phyloP scores from a whole-genome alignment of 805 yeast species.

The Candida railenensis region DNA sequence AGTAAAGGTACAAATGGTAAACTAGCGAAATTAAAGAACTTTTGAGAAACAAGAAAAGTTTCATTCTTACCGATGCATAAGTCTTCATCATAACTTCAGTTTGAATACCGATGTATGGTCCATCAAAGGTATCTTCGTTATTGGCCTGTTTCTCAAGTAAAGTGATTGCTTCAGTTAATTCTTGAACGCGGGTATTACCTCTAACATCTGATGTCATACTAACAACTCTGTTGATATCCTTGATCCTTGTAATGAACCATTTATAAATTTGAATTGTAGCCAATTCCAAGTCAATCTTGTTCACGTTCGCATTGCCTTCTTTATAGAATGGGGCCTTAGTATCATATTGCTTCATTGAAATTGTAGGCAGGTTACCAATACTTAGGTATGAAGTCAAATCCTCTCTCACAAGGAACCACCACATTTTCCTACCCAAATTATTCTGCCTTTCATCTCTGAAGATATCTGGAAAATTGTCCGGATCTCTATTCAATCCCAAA shows the following conservation, averaged over 20 bases:
- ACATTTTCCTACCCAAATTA: conserved; percentile 23
- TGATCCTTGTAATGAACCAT: conserved; percentile 10
- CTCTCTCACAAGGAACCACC: conserved; percentile 17
- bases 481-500: conserved; percentile 64
- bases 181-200: conserved; percentile 6
- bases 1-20: conserved; percentile 38
- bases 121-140: conserved; percentile 1
- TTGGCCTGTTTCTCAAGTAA: conserved; percentile 8
- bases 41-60: conserved; percentile 15
- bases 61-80: conserved; percentile 10
- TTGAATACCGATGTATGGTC: background rate
- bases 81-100: conserved; percentile 10
- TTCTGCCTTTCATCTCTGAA: conserved; percentile 16
- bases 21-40: conserved; percentile 23
- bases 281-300: conserved; percentile 13
- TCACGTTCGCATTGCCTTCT: conserved; percentile 14
- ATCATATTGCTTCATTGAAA: conserved; percentile 9
- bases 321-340: conserved; percentile 15
- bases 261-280: conserved; percentile 9
- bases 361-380: conserved; percentile 17
- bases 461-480: conserved; percentile 39
- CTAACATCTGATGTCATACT: conserved; percentile 15
- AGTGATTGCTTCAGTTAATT: conserved; percentile 8
- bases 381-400: conserved; percentile 15
- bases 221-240: conserved; percentile 11